Conservation (phyloP, 768 basidiomycete species). For the Suillus ampliporus region DNA sequence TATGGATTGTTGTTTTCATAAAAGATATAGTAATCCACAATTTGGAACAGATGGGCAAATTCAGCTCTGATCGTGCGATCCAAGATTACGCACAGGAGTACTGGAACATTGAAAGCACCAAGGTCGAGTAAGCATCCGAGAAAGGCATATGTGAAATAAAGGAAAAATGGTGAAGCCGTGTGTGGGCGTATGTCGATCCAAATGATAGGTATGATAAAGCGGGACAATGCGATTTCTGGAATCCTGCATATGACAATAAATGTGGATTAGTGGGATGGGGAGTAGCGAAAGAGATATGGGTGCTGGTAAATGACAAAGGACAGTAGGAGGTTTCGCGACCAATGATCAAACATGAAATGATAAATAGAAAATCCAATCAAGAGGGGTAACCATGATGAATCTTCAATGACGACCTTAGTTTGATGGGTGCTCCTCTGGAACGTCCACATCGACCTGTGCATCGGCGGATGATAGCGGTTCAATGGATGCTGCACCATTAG, state of each 20-base stretch:
- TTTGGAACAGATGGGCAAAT: slow-evolving; percentile 83
- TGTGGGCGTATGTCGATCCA: slow-evolving; percentile 9
- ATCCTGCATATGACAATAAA: slow-evolving; percentile 21
- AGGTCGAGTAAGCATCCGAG: slow-evolving; percentile 28
- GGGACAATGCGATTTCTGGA: slow-evolving; percentile 17
- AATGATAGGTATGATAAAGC: slow-evolving; percentile 15
- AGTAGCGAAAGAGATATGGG: slow-evolving; percentile 18
- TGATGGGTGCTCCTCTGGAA: background rate
- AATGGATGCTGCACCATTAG: background rate
- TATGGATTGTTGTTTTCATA: slow-evolving; percentile 23
- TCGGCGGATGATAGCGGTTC: background rate
- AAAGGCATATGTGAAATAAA: slow-evolving; percentile 4
- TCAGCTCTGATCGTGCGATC: slow-evolving; percentile 94
- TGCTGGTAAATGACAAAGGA: slow-evolving; percentile 14
- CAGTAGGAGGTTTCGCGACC: slow-evolving; percentile 12
- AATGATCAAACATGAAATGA: slow-evolving; percentile 3
- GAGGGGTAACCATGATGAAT: background rate
- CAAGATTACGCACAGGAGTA: slow-evolving; percentile 90
- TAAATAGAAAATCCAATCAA: background rate
- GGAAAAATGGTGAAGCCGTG: background rate
- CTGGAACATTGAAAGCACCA: slow-evolving; percentile 72
- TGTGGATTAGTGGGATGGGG: slow-evolving; percentile 16
- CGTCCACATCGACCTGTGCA: slow-evolving; percentile 1
- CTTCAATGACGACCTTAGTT: slow-evolving; percentile 8
- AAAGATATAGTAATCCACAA: slow-evolving; percentile 14